Evolutionary conservation across 2,329 filamentous ascomycete genomes (phyloP), one percentile per base, ranked within the genome.

Genomic region (Claviceps lovelessii): DNA sequence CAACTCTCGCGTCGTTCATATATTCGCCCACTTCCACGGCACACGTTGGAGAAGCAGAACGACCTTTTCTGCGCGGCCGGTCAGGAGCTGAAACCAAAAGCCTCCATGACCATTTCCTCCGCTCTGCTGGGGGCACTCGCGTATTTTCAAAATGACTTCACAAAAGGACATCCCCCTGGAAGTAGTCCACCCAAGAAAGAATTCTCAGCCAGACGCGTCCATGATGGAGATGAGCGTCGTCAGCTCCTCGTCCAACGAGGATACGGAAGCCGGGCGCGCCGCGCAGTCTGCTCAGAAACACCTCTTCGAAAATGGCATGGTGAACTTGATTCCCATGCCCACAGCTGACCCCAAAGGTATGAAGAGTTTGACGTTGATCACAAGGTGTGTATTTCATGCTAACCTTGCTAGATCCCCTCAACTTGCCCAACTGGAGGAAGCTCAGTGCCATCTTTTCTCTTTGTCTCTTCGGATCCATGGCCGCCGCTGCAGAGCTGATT

Each of bases 281-380:
- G 17, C 17, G 15, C 52, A 41, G 37, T 29, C 19, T 6, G 10
- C 6, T 17, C 46, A 49, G n/a, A 44, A 49, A n/a, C 9, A 31
- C 1, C 35, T 53, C 15, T 53, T 47, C 35, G 31, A 54, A n/a
- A 35, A 54, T 28, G 52, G 45, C 47, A 44, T 11, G 33, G 45
- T 54, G 28, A 49, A 49, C 33, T 35, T 54, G 35, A 54, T 54
- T 35, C 52, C 52, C 17, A 54, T 54, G 52, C 52, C 52, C n/a
- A 54, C 52, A 7, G 15, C 37, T 17, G 39, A 54, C 17, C 52
- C 52, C 13, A 49, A 15, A 54, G 52, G 52, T 54, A 54, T 44
- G 52, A 5, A 41, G 19, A 50, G 11, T 6, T 1, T 41, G 23
- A 9, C 35, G 4, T 1, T 41, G 23, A 9, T 19, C 8, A 17